phyloP scores from a whole-genome alignment of 2,329 filamentous ascomycete species.

The Monosporascus sp. region DNA sequence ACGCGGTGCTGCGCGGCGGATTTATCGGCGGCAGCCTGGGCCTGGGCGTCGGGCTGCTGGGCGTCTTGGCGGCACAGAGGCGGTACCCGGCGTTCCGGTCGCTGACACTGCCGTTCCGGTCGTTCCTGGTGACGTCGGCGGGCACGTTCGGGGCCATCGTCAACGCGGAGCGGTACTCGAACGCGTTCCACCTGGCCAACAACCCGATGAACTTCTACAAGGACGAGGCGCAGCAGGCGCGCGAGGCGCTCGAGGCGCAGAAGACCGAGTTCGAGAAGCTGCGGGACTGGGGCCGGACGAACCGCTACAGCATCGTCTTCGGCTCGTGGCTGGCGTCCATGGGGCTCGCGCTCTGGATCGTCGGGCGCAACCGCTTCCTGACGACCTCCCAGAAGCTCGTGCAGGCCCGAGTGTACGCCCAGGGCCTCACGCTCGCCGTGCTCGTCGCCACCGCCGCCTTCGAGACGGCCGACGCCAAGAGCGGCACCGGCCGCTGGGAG shows the following conservation, averaged over 20 bases:
- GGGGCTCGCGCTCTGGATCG: slow-evolving; percentile 65
- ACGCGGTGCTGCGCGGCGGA: slow-evolving; percentile 73
- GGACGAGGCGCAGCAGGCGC: slow-evolving; percentile 54
- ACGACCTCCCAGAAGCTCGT: slow-evolving; percentile 80
- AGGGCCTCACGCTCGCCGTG: slow-evolving; percentile 80
- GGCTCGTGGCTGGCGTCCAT: slow-evolving; percentile 77
- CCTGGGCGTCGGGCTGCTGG: slow-evolving; percentile 58
- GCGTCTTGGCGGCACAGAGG: slow-evolving; percentile 60
- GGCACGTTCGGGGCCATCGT: slow-evolving; percentile 87
- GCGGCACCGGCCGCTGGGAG: slow-evolving; percentile 75
- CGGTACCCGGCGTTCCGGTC: slow-evolving; percentile 73
- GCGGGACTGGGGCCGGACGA: slow-evolving; percentile 67
- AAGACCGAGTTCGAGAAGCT: slow-evolving; percentile 55
- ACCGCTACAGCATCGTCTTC: slow-evolving; percentile 84
- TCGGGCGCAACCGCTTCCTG: slow-evolving; percentile 72
- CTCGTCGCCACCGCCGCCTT: slow-evolving; percentile 77
- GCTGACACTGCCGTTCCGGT: slow-evolving; percentile 83
- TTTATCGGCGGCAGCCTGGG: slow-evolving; percentile 66
- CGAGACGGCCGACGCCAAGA: slow-evolving; percentile 71
- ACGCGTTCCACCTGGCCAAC: slow-evolving; percentile 60
- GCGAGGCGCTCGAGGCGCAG: slow-evolving; percentile 48
- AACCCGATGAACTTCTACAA: slow-evolving; percentile 65
- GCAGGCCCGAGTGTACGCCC: slow-evolving; percentile 90
- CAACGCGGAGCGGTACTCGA: slow-evolving; percentile 66
- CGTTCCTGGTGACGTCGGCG: slow-evolving; percentile 79